Conservation (phyloP, 805 yeast genomes). For the Spathaspora gorwiae region DNA sequence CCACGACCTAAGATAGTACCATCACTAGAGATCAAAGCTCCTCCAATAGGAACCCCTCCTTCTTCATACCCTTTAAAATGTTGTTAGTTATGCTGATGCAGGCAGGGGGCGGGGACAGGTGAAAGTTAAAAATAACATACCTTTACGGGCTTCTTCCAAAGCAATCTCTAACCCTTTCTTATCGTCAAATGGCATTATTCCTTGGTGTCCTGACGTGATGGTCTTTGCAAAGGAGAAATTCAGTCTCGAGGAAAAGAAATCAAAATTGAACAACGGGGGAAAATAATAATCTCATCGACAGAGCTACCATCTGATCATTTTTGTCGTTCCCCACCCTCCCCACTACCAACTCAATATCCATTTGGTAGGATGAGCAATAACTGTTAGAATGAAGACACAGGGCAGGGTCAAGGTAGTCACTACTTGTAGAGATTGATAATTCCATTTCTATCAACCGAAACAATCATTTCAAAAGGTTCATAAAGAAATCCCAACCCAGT, state of each 20-base stretch:
- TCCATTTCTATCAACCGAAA: slow-evolving; percentile 68
- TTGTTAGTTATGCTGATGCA: neutral
- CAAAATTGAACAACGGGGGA: too few species aligned
- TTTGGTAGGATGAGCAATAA: too few species aligned
- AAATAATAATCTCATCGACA: too few species aligned
- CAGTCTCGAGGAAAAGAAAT: too few species aligned
- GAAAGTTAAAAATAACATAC: slow-evolving; percentile 25
- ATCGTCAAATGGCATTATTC: slow-evolving; percentile 48
- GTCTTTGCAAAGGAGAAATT: too few species aligned
- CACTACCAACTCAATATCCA: too few species aligned
- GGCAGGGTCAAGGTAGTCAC: too few species aligned
- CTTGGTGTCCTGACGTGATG: neutral
- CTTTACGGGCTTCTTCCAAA: slow-evolving; percentile 62
- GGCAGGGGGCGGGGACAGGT: slow-evolving; percentile 2
- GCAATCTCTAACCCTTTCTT: slow-evolving; percentile 63
- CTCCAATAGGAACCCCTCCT: slow-evolving; percentile 92
- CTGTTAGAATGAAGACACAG: too few species aligned
- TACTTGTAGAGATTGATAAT: slow-evolving; percentile 54
- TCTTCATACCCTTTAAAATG: slow-evolving; percentile 53
- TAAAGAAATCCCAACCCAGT: slow-evolving; percentile 40
- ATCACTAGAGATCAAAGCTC: slow-evolving; percentile 65
- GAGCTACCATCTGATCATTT: too few species aligned
- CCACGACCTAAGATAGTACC: slow-evolving; percentile 85
- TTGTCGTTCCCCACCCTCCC: neutral
- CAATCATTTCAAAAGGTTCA: slow-evolving; percentile 54